phyloP scores from a whole-genome alignment of 176 grass and related monocot genomes.

The Tuctoria greenei region DNA sequence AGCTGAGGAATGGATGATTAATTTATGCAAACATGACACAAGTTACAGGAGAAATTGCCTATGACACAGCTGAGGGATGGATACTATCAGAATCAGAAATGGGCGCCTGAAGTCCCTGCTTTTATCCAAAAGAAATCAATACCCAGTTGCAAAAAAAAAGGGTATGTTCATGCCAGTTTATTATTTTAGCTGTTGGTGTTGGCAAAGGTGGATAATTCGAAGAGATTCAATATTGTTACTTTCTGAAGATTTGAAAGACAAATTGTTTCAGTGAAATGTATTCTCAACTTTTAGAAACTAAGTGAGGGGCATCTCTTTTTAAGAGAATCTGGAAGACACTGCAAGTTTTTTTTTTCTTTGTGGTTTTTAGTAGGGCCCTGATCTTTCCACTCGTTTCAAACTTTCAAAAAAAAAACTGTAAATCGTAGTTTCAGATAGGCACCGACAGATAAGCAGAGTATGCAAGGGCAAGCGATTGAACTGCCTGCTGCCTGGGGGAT shows the following conservation, averaged over 20 bases:
- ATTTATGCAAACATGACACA: neutral
- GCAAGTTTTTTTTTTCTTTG: neutral
- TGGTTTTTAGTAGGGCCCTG: neutral
- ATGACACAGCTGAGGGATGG: neutral
- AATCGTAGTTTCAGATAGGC: neutral
- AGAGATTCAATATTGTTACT: neutral
- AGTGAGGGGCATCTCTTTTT: neutral
- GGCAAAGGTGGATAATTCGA: neutral
- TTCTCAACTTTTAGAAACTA: neutral
- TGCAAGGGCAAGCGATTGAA: neutral
- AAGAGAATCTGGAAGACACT: slow-evolving; percentile 14
- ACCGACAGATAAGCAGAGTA: neutral
- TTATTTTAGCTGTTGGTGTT: too few relatives aligned
- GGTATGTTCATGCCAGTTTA: neutral
- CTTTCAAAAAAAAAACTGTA: neutral
- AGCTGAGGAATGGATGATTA: neutral
- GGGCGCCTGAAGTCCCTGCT: neutral
- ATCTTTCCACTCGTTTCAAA: neutral
- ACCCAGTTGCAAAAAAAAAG: neutral
- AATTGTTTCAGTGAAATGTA: neutral
- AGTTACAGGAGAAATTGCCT: neutral
- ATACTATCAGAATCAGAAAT: slow-evolving; percentile 3
- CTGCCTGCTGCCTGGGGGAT: neutral
- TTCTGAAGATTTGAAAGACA: neutral
- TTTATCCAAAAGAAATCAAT: slow-evolving; percentile 17